Base-by-base conservation (phyloP, 805 yeast species). In the Ogataea naganishii region DNA sequence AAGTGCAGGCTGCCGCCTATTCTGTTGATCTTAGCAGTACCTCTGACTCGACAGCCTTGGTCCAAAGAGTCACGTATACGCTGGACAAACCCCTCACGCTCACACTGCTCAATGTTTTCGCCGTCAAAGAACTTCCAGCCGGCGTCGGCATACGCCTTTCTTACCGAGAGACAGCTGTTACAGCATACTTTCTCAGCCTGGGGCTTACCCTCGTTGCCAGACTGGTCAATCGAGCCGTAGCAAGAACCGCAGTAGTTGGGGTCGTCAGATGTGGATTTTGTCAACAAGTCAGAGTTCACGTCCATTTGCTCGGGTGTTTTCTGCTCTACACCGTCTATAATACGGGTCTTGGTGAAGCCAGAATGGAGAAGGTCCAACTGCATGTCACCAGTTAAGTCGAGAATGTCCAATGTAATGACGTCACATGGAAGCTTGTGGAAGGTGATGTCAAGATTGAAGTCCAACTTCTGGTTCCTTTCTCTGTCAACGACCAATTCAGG, bases 81-180 rank as follows among this genome's bases (percentile, higher is more conserved):
- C n/a, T 61, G 47, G 17, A 84, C 94, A 52, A 83, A 86, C 6
- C 95, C 92, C 53, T 85, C 95, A 10, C 61, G 62, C 50, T 84
- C 95, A 67, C 98, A 89, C 57, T 89, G 97, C 38, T 75, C 84
- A 35, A 92, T 75, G 35, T 82, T 75, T 32, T 69, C 62, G 35
- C 97, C 97, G 52, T 89, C 97, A 44, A 62, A 80, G 56, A 92
- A 89, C 3, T 80, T 88, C 97, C 97, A 92, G 20, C 73, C 77
- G 12, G 61, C 67, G 11, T 65, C 67, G 14, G 81, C 78, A 51
- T 89, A 92, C 0, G 96, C 96, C 39, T 64, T 54, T 39, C 73
- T 75, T 17, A 89, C 94, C 24, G 83, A 73, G 24, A 70, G 80
- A 63, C 98, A 89, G 17, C 80, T 70, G 51, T 85, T 80, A 59